Evolutionary conservation across 805 yeast species (phyloP).

Genomic region (Candida easanensis): DNA sequence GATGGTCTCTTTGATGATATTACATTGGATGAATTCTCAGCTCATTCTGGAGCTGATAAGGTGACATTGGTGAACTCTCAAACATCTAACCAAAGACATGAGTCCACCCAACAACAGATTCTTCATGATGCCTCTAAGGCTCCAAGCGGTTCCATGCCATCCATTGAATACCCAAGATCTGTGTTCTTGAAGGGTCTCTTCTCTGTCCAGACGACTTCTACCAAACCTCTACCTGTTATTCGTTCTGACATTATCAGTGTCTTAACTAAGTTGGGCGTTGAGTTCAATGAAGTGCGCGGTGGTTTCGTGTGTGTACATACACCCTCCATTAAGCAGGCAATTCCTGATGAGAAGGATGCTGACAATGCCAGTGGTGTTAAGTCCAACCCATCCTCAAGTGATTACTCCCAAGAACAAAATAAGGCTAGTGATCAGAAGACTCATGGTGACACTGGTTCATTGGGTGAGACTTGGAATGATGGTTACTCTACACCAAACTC

Average conservation of each 20-base stretch:
- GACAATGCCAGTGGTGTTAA: conserved; percentile 8
- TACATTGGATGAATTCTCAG: conserved; percentile 53
- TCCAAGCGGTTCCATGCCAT: conserved; percentile 80
- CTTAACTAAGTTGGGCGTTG: conserved; percentile 71
- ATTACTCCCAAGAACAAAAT: conserved; percentile 6
- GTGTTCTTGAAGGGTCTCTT: conserved; percentile 90
- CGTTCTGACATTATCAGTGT: conserved; percentile 80
- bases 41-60: conserved; percentile 14
- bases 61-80: conserved; percentile 19
- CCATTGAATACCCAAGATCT: conserved; percentile 90
- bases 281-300: conserved; percentile 86
- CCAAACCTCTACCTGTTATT: conserved; percentile 85
- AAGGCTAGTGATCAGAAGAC: conserved; percentile 5
- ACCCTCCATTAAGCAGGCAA: conserved; percentile 37
- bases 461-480: conserved; percentile 21
- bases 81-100: conserved; percentile 21
- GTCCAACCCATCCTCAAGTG: conserved; percentile 17
- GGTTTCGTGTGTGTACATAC: conserved; percentile 83
- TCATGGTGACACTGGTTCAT: conserved; percentile 15
- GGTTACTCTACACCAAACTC: conserved; percentile 22
- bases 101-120: conserved; percentile 46
- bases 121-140: conserved; percentile 52
- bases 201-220: conserved; percentile 91
- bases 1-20: conserved; percentile 52
- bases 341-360: conserved; percentile 6